Conservation (phyloP, 768 basidiomycete species). For the Leccinum ochraceum region DNA sequence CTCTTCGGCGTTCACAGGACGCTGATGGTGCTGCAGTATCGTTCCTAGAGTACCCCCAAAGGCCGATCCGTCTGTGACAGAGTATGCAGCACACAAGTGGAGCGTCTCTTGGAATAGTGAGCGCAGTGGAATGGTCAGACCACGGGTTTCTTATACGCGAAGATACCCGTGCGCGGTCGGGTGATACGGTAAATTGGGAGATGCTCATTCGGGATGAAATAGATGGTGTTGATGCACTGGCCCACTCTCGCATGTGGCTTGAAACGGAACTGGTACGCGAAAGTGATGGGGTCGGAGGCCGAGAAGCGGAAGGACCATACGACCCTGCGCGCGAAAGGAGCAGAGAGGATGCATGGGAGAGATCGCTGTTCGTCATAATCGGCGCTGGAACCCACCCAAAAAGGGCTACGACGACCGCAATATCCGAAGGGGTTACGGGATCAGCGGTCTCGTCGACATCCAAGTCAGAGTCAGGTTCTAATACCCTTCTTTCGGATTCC, state of each 20-base stretch:
- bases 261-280: constrained; percentile 37
- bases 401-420: constrained; percentile 43
- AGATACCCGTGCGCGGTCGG: constrained; percentile 10
- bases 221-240: constrained; percentile 24
- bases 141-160: constrained; percentile 11
- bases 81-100: constrained; percentile 63
- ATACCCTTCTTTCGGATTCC: constrained; percentile 29
- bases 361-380: constrained; percentile 19
- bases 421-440: constrained; percentile 35
- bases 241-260: constrained; percentile 19
- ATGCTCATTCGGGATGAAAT: constrained; percentile 24
- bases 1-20: constrained; percentile 37
- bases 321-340: constrained; percentile 30
- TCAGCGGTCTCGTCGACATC: constrained; percentile 13
- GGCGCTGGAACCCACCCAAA: constrained; percentile 51
- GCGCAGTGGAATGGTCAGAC: not conserved
- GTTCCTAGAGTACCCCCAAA: constrained; percentile 67
- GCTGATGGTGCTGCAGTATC: constrained; percentile 11
- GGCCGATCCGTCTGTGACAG: constrained; percentile 76
- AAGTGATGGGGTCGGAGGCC: constrained; percentile 34
- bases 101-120: constrained; percentile 38
- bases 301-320: constrained; percentile 28
- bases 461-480: constrained; percentile 24
- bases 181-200: constrained; percentile 18
- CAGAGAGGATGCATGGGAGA: constrained; percentile 14